Evolutionary conservation across 2,329 filamentous ascomycete species (phyloP), one percentile per base, ranked within the genome.

Genomic region (Diplodia mutila): DNA sequence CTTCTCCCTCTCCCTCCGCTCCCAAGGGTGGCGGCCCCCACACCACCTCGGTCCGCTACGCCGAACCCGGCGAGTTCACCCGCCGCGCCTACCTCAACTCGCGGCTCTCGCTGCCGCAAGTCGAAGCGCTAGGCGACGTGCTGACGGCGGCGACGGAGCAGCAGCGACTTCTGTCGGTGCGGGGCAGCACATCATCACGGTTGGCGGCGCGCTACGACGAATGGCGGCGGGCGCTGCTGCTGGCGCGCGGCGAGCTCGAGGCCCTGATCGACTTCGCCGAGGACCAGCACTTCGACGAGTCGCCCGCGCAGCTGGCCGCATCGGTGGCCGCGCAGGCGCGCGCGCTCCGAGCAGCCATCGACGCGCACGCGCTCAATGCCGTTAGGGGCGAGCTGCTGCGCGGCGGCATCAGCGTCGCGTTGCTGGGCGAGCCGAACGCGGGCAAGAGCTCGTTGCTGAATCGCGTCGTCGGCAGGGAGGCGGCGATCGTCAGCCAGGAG

Each of bases 191-290:
- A 3, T 89, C 90, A 25, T 27, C 18, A 34, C 73, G 84, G 0
- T 83, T 97, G 14, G 88, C 92, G 0, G 84, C 85, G 68, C 88
- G 89, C 21, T 99, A 99, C 77, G 93, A 97, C 72, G 74, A 74
- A 11, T 99, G 95, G 95, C 88, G 94, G 29, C 82, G 87, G 70
- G 84, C 89, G 71, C 81, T 99, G 21, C 83, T 98, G 7, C 85
- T 90, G 70, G 94, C 94, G 11, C 88, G 95, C 1, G 95, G 93
- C 11, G 94, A 98, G 80, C 85, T 99, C 48, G 95, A 99, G 79
- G 95, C 95, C 0, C 81, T 99, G 72, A 98, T 99, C 69, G 95
- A 99, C 79, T 99, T 99, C 77, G 91, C 92, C 0, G 95, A 99
- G 77, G 95, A 98, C 74, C 94, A 99, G 79, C 92, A 98, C 80